Conservation (phyloP, 345 rosid genomes). For the Rhizophora apiculata region DNA sequence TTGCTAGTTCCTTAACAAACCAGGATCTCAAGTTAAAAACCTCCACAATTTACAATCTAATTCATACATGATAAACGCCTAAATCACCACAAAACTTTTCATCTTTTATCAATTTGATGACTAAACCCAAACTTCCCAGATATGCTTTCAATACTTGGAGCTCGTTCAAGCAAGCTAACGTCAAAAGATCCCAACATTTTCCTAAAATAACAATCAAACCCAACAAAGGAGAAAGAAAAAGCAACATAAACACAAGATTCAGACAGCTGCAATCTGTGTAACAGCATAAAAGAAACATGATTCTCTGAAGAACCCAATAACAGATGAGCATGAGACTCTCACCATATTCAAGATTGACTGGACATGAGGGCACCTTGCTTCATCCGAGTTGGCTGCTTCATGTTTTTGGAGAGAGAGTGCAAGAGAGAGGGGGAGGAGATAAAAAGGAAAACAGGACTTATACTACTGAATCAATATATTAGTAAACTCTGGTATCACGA, state of each 20-base stretch:
- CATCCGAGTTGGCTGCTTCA: slow-evolving; percentile 11
- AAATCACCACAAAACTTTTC: neutral
- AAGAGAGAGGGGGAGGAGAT: neutral
- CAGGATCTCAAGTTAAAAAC: neutral
- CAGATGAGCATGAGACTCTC: slow-evolving; percentile 11
- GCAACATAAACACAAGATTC: slow-evolving; percentile 4
- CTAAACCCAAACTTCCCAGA: slow-evolving; percentile 16
- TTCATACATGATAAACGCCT: neutral
- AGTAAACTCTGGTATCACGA: slow-evolving; percentile 10
- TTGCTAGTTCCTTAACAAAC: neutral
- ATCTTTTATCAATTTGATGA: slow-evolving; percentile 11
- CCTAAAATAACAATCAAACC: slow-evolving; percentile 11
- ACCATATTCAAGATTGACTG: slow-evolving; percentile 29
- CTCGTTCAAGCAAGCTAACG: slow-evolving; percentile 11
- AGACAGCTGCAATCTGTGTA: neutral
- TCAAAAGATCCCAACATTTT: slow-evolving; percentile 12
- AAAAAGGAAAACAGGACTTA: neutral
- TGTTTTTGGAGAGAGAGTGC: neutral
- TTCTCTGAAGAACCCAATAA: neutral
- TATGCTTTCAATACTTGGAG: slow-evolving; percentile 12
- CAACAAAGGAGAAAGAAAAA: neutral
- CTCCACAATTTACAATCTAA: neutral
- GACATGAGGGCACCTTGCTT: slow-evolving; percentile 13
- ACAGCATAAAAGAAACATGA: neutral
- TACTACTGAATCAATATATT: slow-evolving; percentile 13